phyloP scores from a whole-genome alignment of 1,139 yeast species.

The Hanseniaspora sp. region DNA sequence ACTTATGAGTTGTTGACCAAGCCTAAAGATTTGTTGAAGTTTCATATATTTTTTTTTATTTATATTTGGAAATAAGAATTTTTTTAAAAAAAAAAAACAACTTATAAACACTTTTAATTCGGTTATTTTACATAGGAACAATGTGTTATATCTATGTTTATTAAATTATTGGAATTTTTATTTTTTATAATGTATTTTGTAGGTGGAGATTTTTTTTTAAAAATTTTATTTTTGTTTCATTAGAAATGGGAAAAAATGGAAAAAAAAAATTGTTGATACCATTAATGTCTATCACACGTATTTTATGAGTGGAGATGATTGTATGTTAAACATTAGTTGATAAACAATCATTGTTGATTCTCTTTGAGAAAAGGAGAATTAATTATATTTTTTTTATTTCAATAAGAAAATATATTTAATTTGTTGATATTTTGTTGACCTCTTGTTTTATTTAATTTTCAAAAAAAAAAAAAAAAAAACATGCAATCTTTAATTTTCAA shows the following conservation, averaged over 20 bases:
- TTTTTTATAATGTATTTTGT: background rate
- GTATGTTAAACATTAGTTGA: background rate
- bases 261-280: background rate
- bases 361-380: background rate
- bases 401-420: background rate
- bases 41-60: constrained; percentile 7
- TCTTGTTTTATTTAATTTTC: background rate
- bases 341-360: background rate
- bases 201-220: background rate
- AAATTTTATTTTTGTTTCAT: no score
- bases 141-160: background rate
- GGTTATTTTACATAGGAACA: background rate
- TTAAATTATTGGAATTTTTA: background rate
- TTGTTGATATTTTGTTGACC: background rate
- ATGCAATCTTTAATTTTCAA: no score
- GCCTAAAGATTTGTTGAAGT: constrained; percentile 15
- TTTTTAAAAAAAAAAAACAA: background rate
- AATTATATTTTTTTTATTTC: background rate
- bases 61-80: background rate
- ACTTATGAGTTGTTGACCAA: constrained; percentile 16
- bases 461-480: no score
- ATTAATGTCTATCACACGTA: background rate
- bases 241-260: no score
- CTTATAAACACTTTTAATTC: no score
- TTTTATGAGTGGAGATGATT: background rate